These are phyloP conservation scores for Ministeria vibrans DNA, from an alignment of 78 protist genomes.

Conservation along the genomic window DNA sequence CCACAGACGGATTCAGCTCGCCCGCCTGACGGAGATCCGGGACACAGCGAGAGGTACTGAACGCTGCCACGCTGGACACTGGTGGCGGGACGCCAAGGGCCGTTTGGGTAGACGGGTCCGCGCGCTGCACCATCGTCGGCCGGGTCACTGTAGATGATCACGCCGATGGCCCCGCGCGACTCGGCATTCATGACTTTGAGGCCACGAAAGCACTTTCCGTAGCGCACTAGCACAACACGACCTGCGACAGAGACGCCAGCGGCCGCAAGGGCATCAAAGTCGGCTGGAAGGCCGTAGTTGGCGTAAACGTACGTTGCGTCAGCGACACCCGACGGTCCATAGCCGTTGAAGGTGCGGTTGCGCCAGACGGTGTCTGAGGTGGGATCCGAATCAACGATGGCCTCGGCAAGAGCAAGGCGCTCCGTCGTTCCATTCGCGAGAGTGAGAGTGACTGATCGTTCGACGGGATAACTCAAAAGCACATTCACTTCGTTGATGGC, in stretches of 20 bases:
- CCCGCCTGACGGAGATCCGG: constrained; percentile 32
- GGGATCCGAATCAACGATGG: background rate
- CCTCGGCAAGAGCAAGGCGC: background rate
- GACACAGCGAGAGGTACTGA: constrained; percentile 23
- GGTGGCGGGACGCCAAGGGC: constrained; percentile 42
- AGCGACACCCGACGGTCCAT: background rate
- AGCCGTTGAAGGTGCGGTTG: background rate
- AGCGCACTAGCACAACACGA: constrained; percentile 25
- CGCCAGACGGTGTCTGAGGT: background rate
- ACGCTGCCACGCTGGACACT: constrained; percentile 43
- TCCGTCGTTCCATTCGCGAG: background rate
- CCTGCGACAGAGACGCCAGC: constrained; percentile 11
- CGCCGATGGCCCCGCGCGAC: constrained; percentile 12
- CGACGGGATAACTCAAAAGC: background rate
- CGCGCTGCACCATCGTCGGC: constrained; percentile 25
- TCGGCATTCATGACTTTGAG: constrained; percentile 26
- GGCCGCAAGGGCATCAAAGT: constrained; percentile 28
- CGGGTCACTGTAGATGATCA: constrained; percentile 41
- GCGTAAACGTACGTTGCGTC: constrained; percentile 13
- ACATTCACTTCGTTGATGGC: background rate
- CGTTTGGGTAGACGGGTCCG: constrained; percentile 47
- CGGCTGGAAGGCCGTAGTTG: constrained; percentile 39
- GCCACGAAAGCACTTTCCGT: constrained; percentile 43
- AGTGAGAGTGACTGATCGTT: background rate
- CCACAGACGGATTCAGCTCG: background rate